Conservation (phyloP, 805 yeast species). For the Crinitomyces ghanaensis region DNA sequence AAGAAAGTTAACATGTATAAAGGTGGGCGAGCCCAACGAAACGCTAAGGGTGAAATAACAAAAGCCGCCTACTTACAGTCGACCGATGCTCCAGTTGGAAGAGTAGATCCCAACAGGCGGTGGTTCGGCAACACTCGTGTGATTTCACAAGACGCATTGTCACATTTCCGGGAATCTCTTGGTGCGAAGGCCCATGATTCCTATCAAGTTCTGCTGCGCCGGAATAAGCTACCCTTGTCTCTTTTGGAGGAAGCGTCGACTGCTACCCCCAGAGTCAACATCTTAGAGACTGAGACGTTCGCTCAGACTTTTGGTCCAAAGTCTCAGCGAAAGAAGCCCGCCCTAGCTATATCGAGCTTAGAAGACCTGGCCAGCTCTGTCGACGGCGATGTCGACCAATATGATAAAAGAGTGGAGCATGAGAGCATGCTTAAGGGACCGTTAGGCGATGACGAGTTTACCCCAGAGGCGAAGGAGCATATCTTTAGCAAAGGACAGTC, state of each 20-base stretch:
- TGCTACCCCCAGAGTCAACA: conserved; percentile 59
- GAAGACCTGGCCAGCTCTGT: conserved; percentile 63
- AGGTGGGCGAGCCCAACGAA: conserved; percentile 76
- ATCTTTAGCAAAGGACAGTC: conserved; percentile 96
- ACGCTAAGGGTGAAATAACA: conserved; percentile 77
- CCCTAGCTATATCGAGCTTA: conserved; percentile 62
- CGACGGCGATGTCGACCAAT: conserved; percentile 43
- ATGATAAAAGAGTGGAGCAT: conserved; percentile 60
- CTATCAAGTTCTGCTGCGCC: conserved; percentile 74
- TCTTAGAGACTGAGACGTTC: conserved; percentile 82
- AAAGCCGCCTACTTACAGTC: conserved; percentile 83
- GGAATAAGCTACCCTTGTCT: conserved; percentile 94
- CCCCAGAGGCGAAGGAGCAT: conserved; percentile 87
- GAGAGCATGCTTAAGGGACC: conserved; percentile 31
- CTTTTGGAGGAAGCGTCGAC: conserved; percentile 62
- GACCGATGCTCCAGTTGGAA: conserved; percentile 76
- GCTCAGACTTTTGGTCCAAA: conserved; percentile 85
- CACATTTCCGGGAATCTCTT: conserved; percentile 89
- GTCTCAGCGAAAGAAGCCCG: conserved; percentile 84
- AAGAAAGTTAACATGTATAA: conserved; percentile 87
- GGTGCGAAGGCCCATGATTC: conserved; percentile 74
- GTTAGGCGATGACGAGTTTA: conserved; percentile 53
- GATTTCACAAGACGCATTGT: conserved; percentile 89
- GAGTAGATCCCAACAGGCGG: conserved; percentile 91
- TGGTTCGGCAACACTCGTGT: conserved; percentile 98